A percentile compares a stretch with the other conserved stretches of the same genome.
Evolutionary conservation across 768 basidiomycete species (phyloP).

Genomic region (Gautieria morchelliformis): DNA sequence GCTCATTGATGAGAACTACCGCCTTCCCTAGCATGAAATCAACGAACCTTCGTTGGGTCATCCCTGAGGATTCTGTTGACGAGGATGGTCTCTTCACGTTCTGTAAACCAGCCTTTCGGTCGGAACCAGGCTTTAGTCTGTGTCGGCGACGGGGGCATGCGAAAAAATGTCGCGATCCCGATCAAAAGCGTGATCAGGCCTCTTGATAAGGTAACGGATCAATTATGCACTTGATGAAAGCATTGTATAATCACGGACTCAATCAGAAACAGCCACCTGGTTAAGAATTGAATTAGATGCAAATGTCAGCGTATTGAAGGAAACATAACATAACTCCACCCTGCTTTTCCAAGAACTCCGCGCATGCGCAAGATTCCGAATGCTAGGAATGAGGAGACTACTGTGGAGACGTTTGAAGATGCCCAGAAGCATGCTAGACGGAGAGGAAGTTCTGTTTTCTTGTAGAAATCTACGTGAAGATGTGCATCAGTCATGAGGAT

Average conservation of each 20-base stretch:
- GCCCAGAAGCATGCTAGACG: conserved; percentile 50
- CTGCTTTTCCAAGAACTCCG: conserved; percentile 40
- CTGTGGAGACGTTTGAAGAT: conserved; percentile 34
- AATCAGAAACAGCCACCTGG: conserved; percentile 49
- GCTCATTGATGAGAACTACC: background rate
- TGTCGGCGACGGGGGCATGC: conserved; percentile 49
- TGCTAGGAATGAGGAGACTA: conserved; percentile 46
- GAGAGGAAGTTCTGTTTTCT: conserved; percentile 46
- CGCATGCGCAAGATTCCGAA: conserved; percentile 54
- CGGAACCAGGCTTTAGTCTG: conserved; percentile 50
- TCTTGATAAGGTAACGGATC: conserved; percentile 15
- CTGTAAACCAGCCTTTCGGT: conserved; percentile 55
- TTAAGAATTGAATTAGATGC: background rate
- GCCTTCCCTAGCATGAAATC: too few species aligned
- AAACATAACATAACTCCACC: conserved; percentile 34
- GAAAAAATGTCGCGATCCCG: conserved; percentile 46
- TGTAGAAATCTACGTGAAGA: conserved; percentile 43
- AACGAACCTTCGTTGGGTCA: conserved; percentile 45
- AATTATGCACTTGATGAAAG: background rate
- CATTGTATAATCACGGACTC: conserved; percentile 24
- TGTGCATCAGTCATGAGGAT: background rate
- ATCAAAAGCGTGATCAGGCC: conserved; percentile 43
- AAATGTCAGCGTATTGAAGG: too few species aligned
- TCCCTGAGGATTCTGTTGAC: conserved; percentile 54
- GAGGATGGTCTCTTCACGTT: conserved; percentile 50